These are phyloP conservation scores for Castanospermum australe DNA, from an alignment of 306 rosid genomes.

Conservation along the genomic window DNA sequence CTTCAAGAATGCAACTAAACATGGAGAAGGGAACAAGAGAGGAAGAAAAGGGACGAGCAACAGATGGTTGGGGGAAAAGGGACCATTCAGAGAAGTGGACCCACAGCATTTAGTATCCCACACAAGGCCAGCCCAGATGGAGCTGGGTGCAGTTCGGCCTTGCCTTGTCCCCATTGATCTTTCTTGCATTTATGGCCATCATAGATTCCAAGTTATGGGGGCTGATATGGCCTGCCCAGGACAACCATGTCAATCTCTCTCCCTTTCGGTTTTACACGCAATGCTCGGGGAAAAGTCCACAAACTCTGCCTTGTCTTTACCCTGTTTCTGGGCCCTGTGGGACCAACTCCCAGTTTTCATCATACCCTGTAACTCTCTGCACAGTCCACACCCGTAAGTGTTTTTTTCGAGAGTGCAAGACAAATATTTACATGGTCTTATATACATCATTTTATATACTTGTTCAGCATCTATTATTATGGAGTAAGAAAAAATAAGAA, in stretches of 20 bases:
- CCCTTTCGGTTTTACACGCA: constrained; percentile 15
- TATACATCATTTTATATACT: too few relatives aligned
- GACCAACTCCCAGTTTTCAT: constrained; percentile 6
- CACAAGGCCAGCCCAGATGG: not conserved
- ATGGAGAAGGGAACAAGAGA: not conserved
- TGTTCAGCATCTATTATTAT: too few relatives aligned
- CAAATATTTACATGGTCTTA: too few relatives aligned
- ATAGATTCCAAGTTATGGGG: not conserved
- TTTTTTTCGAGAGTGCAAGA: too few relatives aligned
- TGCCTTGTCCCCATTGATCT: not conserved
- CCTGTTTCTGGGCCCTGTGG: not conserved
- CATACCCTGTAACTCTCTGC: not conserved
- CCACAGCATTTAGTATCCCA: constrained; percentile 20
- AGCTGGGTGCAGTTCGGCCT: not conserved
- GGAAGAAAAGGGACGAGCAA: not conserved
- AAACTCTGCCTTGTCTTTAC: not conserved
- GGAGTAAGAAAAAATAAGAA: too few relatives aligned
- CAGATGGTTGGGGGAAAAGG: not conserved
- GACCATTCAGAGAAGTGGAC: not conserved
- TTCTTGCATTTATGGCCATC: constrained; percentile 19
- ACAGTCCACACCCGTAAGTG: not conserved
- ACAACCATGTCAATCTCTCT: not conserved
- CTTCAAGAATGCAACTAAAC: constrained; percentile 34
- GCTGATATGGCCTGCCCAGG: not conserved
- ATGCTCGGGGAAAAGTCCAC: constrained; percentile 15